Evolutionary conservation across 208 protist genomes (phyloP).

Genomic region (Naegleria lovaniensis): DNA sequence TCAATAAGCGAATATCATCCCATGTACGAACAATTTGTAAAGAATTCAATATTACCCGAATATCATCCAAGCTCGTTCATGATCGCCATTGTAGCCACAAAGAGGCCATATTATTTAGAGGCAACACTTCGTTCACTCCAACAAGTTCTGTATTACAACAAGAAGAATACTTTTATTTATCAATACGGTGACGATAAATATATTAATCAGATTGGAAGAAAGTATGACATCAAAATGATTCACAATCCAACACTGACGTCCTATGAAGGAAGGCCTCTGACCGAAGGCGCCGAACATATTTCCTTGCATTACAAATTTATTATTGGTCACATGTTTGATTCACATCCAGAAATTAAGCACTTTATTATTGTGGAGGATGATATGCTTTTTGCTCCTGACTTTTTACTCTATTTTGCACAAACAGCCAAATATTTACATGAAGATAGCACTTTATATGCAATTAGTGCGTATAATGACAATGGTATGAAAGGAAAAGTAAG

Average conservation of each 20-base stretch:
- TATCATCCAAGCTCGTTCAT: conserved; percentile 5
- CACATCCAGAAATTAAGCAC: background rate
- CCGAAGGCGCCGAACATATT: conserved; percentile 30
- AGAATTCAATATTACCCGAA: background rate
- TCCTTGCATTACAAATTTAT: conserved; percentile 22
- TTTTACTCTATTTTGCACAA: conserved; percentile 27
- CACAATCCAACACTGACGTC: background rate
- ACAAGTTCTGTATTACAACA: conserved; percentile 17
- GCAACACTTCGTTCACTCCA: background rate
- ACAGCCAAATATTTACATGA: background rate
- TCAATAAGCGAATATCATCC: background rate
- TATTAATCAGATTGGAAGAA: conserved; percentile 1
- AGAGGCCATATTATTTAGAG: background rate
- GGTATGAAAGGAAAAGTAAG: conserved; percentile 3
- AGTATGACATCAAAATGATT: background rate
- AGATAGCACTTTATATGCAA: background rate
- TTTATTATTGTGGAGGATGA: conserved; percentile 32
- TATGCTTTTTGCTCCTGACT: conserved; percentile 29
- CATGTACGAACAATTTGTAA: background rate
- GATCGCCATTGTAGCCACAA: conserved; percentile 23
- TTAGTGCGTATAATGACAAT: conserved; percentile 31
- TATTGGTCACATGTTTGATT: background rate
- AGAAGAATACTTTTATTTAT: conserved; percentile 9
- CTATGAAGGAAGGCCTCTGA: background rate
- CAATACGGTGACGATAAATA: conserved; percentile 13